Evolutionary conservation across 1,139 yeast genomes (phyloP), one percentile per base, ranked within the genome.

Genomic region (Protomyces gravidus): DNA sequence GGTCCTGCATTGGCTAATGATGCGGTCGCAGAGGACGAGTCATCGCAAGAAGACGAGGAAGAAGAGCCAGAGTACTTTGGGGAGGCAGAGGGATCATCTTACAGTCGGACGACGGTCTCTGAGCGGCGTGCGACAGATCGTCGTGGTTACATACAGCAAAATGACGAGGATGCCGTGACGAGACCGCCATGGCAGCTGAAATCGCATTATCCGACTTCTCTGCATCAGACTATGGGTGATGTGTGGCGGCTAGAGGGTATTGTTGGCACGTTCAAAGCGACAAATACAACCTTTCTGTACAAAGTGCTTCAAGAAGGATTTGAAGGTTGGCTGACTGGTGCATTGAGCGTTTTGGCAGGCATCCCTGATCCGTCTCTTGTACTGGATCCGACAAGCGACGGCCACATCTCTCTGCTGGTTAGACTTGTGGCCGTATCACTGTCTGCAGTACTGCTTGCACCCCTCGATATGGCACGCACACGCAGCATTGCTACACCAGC

Each of bases 281-380:
- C 88, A 48, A 89, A 92, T 70, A 88, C 96, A 1, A 79, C 95
- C 0, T 90, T 89, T 69, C 77, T 92, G 33, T 80, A 86, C 69
- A 85, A 81, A 62, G 86, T 95, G 0, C 75, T 89, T 47, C 81
- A 86, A 1, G 82, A 84, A 61, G 86, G 95, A 0, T 75, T 89
- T 55, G 95, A 88, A 68, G 58, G 58, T 17, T 50, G 48, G 28
- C 26, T 53, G 39, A 53, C 0, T 90, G 97, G 97, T 77, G 89
- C 48, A 85, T 95, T 96, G 96, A 2, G 76, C 87, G 57, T 73
- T 88, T 61, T 86, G 88, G 15, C 81, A 19, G 51, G 58, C 2
- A 53, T 89, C n/a, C 96, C 96, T 0, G 97, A 89, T 69, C 96
- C 97, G 0, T 83, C 85, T 11, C 51, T 53, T 65, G 86, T 88